Conservation (phyloP, 768 basidiomycete species). For the Mrakia frigida region DNA sequence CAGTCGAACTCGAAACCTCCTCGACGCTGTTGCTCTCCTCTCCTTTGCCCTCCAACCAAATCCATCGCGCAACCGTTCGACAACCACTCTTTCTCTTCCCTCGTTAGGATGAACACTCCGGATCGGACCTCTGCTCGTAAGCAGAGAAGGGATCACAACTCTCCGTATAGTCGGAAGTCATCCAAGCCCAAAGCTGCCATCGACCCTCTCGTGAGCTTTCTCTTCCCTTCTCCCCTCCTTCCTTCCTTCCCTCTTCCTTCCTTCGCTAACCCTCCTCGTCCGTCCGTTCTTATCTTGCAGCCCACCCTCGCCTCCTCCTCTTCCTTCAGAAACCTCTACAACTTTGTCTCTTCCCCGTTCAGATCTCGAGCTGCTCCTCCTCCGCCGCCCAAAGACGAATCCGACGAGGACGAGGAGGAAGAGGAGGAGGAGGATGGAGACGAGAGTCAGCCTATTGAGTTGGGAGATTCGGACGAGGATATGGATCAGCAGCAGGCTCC, state of each 20-base stretch:
- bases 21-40: too few relatives aligned
- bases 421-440: background rate
- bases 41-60: too few relatives aligned
- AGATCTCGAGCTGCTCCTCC: constrained; percentile 14
- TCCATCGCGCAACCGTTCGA: background rate
- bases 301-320: constrained; percentile 24
- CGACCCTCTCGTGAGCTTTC: background rate
- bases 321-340: constrained; percentile 31
- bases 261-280: background rate
- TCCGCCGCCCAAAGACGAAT: background rate
- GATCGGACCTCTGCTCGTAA: constrained; percentile 11
- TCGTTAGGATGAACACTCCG: constrained; percentile 11
- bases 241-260: background rate
- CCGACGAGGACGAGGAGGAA: constrained; percentile 9
- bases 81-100: background rate
- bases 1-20: too few relatives aligned
- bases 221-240: too few relatives aligned
- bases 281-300: background rate
- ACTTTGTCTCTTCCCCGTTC: constrained; percentile 30
- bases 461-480: background rate
- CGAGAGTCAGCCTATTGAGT: background rate
- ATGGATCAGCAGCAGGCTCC: background rate
- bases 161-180: constrained; percentile 16
- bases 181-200: background rate
- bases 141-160: constrained; percentile 13